Evolutionary conservation across 78 protist genomes (phyloP).

Genomic region (Ministeria vibrans): DNA sequence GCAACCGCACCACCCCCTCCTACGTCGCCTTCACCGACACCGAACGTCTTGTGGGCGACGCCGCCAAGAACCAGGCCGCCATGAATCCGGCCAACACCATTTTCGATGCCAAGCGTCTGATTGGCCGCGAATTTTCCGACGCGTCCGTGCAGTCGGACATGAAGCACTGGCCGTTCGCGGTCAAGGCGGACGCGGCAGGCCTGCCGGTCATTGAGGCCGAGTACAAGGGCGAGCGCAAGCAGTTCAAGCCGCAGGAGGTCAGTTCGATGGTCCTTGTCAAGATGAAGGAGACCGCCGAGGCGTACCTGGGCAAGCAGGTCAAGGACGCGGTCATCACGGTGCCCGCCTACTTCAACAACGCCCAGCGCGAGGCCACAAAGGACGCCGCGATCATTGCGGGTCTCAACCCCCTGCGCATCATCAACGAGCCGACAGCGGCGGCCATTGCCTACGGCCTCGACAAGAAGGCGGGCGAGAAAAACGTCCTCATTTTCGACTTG

Average conservation of each 20-base stretch:
- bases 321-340: constrained; percentile 82
- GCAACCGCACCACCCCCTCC: constrained; percentile 95
- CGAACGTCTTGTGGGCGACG: constrained; percentile 90
- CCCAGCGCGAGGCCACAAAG: constrained; percentile 91
- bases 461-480: constrained; percentile 67
- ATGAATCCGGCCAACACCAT: constrained; percentile 92
- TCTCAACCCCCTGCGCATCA: constrained; percentile 73
- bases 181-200: constrained; percentile 42
- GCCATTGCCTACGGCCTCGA: constrained; percentile 95
- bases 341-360: constrained; percentile 95
- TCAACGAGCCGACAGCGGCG: constrained; percentile 98
- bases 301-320: constrained; percentile 68
- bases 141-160: constrained; percentile 65
- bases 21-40: constrained; percentile 92
- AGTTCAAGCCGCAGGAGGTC: constrained; percentile 79
- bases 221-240: constrained; percentile 56
- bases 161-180: constrained; percentile 87
- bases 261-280: constrained; percentile 81
- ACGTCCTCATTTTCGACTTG: constrained; percentile 90
- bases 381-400: constrained; percentile 91
- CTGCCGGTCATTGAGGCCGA: constrained; percentile 59
- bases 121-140: constrained; percentile 71
- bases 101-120: constrained; percentile 89
- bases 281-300: constrained; percentile 87
- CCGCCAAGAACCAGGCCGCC: constrained; percentile 93